phyloP scores from a whole-genome alignment of 2,329 filamentous ascomycete species.

The Epicoccum nigrum region DNA sequence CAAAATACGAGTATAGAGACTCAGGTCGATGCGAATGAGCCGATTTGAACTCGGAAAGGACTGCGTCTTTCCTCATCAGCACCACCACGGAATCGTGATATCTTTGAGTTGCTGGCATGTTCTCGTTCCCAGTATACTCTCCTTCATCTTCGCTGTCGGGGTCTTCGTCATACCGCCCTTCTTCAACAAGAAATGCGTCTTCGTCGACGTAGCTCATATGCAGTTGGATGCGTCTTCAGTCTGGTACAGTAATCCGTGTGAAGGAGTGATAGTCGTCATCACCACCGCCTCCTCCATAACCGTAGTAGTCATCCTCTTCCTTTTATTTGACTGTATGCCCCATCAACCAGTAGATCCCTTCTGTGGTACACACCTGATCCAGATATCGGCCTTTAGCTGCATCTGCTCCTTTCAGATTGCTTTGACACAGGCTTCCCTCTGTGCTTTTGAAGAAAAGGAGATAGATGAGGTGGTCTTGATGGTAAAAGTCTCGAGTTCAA shows the following conservation, averaged over 20 bases:
- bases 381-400: conserved; percentile 22
- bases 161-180: conserved; percentile 22
- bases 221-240: neutral
- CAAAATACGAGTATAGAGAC: too few relatives aligned
- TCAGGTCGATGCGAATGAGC: too few relatives aligned
- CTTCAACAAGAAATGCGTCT: conserved; percentile 19
- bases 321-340: conserved; percentile 18
- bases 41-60: too few relatives aligned
- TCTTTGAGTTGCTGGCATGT: conserved; percentile 26
- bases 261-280: conserved; percentile 11
- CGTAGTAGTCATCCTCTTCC: conserved; percentile 10
- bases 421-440: conserved; percentile 23
- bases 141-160: conserved; percentile 38
- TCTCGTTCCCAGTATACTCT: conserved; percentile 37
- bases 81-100: conserved; percentile 35
- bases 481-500: conserved; percentile 9
- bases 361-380: conserved; percentile 21
- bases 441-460: conserved; percentile 38
- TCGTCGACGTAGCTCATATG: conserved; percentile 16
- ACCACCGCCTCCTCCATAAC: conserved; percentile 4
- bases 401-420: conserved; percentile 32
- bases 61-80: neutral
- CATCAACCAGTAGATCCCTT: conserved; percentile 26
- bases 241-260: conserved; percentile 5
- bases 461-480: conserved; percentile 23